Conservation (phyloP, 257 asterid species). For the Dorcoceras hygrometricum region DNA sequence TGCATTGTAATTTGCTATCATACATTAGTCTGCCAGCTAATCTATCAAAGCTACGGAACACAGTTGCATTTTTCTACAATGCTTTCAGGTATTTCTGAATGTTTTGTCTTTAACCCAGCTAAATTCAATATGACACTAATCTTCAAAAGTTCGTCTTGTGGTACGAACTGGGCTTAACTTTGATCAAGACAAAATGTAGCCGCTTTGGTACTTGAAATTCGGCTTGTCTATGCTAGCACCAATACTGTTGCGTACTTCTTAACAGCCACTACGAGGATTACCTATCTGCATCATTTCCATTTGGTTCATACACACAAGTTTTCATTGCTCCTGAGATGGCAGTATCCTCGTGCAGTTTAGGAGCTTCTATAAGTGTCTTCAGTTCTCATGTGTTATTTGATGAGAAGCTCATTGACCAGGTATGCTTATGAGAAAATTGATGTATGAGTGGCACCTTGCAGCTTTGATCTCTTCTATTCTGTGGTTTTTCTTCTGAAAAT, state of each 20-base stretch:
- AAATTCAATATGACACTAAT: slow-evolving; percentile 6
- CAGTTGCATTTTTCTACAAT: slow-evolving; percentile 71
- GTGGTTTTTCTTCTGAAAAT: slow-evolving; percentile 16
- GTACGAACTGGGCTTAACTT: slow-evolving; percentile 22
- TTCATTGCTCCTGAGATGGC: slow-evolving; percentile 91
- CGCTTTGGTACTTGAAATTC: slow-evolving; percentile 23
- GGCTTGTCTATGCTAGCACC: slow-evolving; percentile 8
- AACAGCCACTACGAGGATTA: slow-evolving; percentile 90
- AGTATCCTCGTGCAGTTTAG: slow-evolving; percentile 69
- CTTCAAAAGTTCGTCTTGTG: slow-evolving; percentile 15
- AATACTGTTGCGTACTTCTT: slow-evolving; percentile 27
- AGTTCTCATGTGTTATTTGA: slow-evolving; percentile 87
- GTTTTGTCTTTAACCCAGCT: slow-evolving; percentile 22
- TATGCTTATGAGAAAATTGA: slow-evolving; percentile 30
- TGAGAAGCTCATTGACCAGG: slow-evolving; percentile 95
- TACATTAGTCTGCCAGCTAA: slow-evolving; percentile 73
- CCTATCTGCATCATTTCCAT: slow-evolving; percentile 86
- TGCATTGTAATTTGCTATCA: slow-evolving; percentile 58
- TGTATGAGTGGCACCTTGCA: slow-evolving; percentile 12
- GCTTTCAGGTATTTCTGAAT: slow-evolving; percentile 68
- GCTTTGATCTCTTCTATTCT: slow-evolving; percentile 11
- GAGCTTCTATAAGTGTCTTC: slow-evolving; percentile 88
- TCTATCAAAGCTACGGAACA: slow-evolving; percentile 76
- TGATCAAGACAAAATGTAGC: slow-evolving; percentile 11
- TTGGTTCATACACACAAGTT: slow-evolving; percentile 89